Percentiles rank a stretch among this genome's conserved stretches.
Evolutionary conservation across 192 early-diverging fungal species (phyloP).

Genomic region (Mortierella alpina): DNA sequence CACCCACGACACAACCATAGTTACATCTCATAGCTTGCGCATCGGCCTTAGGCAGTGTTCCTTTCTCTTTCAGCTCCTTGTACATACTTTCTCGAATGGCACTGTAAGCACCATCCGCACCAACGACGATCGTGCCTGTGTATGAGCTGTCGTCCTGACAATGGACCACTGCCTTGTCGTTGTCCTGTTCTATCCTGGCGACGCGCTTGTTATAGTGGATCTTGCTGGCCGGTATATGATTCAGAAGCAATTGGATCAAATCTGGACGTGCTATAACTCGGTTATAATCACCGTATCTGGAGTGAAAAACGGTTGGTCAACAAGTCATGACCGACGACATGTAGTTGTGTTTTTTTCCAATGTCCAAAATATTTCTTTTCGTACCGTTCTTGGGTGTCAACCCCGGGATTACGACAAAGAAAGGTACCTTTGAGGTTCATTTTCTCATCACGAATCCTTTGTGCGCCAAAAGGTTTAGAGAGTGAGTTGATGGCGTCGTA

Average conservation of each 20-base stretch:
- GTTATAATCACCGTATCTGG: conserved; percentile 32
- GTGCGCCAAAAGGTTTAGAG: conserved; percentile 32
- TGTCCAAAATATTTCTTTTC: not conserved
- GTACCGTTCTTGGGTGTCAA: conserved; percentile 38
- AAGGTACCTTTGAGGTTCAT: conserved; percentile 15
- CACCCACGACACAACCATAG: conserved; percentile 14
- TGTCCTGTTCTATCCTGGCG: conserved; percentile 21
- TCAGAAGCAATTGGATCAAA: conserved; percentile 10
- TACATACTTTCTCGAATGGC: conserved; percentile 21
- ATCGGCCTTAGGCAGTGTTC: conserved; percentile 19
- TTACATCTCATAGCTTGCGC: conserved; percentile 19
- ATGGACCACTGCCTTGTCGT: conserved; percentile 20
- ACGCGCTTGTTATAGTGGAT: conserved; percentile 41
- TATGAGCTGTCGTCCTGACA: conserved; percentile 22
- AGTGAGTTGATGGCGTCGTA: conserved; percentile 21
- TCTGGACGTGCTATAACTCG: conserved; percentile 28
- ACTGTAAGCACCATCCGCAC: conserved; percentile 27
- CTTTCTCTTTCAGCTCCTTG: conserved; percentile 12
- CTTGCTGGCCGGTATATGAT: conserved; percentile 17
- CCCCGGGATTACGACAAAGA: not conserved
- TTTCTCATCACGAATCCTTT: conserved; percentile 24
- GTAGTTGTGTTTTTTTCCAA: not conserved
- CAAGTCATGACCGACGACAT: not conserved
- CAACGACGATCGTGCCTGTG: conserved; percentile 22
- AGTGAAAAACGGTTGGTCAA: not conserved